Evolutionary conservation across 2,329 filamentous ascomycete species (phyloP), one percentile per base, ranked within the genome.

Genomic region (Chalaropsis thielavioides): DNA sequence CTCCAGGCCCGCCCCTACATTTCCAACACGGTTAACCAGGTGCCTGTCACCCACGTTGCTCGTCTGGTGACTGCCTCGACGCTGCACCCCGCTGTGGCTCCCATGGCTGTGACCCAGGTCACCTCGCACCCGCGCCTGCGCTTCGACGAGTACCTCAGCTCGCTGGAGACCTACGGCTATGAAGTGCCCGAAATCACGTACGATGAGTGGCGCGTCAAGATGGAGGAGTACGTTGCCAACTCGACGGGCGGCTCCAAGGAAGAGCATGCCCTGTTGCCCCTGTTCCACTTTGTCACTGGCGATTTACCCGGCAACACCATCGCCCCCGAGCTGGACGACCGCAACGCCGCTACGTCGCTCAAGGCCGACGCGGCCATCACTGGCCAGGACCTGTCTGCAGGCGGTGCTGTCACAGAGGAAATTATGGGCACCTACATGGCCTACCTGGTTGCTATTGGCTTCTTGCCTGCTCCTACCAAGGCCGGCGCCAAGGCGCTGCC

Each of bases 21-120:
- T 69, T 75, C 80, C 73, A 97, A 96, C 77, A 89, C 90, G 0
- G 84, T 96, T 74, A 97, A 96, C 77, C 84, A 87, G 74, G 88
- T 96, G 0, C 92, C 92, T 0, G 91, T 96, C 31, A 84, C 85
- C 68, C 90, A 95, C 69, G 91, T 96, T 43, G 83, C 87, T 1
- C 81, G 83, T n/a, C 83, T 95, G 7, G 87, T 95, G 31, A 84
- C 90, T 19, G 89, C 91, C 0, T 79, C 86, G 4, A 81, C 84
- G 0, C 80, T 95, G 70, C 81, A 86, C 71, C 85, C 85, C 0
- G 79, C 84, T 0, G 66, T 66, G 11, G 24, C 64, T 0, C 69
- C 72, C 3, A 70, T 69, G 59, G 69, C 69, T 8, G 89, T 95
- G 4, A 81, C 84, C 0, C 90, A 95, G 69, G 85, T 94, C 60